Evolutionary conservation across 345 rosid species (phyloP).

Genomic region (Limnanthes douglasii): DNA sequence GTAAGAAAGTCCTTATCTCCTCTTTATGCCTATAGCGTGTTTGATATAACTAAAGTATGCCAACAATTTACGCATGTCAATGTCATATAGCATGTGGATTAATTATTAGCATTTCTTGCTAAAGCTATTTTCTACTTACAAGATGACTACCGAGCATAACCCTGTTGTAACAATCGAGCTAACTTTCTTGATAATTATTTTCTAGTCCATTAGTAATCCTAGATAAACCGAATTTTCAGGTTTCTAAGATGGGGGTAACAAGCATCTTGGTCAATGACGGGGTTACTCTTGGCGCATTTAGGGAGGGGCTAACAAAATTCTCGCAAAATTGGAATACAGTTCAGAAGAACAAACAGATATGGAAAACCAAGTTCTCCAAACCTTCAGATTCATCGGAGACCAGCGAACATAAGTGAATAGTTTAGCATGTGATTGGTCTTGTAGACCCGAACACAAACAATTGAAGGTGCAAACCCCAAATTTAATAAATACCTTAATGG

Average conservation of each 20-base stretch:
- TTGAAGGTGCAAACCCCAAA: neutral
- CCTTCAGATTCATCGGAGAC: constrained; percentile 29
- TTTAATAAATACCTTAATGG: too few species aligned
- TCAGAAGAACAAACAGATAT: constrained; percentile 56
- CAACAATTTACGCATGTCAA: too few species aligned
- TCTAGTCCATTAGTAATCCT: neutral
- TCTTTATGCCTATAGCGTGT: neutral
- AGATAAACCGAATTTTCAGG: constrained; percentile 19
- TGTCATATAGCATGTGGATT: too few species aligned
- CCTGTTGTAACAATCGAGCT: neutral
- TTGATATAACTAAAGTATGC: too few species aligned
- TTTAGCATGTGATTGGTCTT: neutral
- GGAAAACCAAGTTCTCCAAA: constrained; percentile 41
- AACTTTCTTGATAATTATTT: neutral
- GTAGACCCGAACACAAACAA: neutral
- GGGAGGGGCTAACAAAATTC: constrained; percentile 59
- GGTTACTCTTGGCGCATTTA: constrained; percentile 57
- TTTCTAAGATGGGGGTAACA: constrained; percentile 72
- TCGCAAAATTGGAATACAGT: constrained; percentile 23
- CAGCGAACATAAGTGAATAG: constrained; percentile 16
- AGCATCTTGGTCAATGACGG: constrained; percentile 52
- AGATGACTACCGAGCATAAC: neutral
- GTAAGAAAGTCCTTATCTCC: constrained; percentile 13
- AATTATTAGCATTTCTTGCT: too few species aligned
- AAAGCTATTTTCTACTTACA: too few species aligned